Conservation (phyloP, 495 filamentous ascomycete genomes). For the Penicillium subrubescens region DNA sequence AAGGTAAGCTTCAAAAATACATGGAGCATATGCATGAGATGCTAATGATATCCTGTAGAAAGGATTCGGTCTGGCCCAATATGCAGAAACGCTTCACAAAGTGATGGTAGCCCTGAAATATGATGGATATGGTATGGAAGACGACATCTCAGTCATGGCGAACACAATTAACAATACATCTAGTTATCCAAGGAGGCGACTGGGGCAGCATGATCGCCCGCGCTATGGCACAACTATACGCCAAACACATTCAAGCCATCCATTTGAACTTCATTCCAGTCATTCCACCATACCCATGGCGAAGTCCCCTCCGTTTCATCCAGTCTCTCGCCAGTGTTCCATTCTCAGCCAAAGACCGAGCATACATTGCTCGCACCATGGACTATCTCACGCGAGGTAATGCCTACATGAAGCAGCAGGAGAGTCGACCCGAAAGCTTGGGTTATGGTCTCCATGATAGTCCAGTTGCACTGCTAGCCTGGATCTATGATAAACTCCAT, state of each 20-base stretch:
- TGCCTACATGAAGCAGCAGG: slow-evolving; percentile 49
- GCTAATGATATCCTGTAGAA: slow-evolving; percentile 24
- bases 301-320: slow-evolving; percentile 37
- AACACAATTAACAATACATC: slow-evolving; percentile 1
- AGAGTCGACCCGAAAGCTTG: slow-evolving; percentile 52
- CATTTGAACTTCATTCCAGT: slow-evolving; percentile 48
- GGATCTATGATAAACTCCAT: slow-evolving; percentile 59
- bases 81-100: slow-evolving; percentile 45
- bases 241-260: slow-evolving; percentile 42
- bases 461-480: slow-evolving; percentile 53
- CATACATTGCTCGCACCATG: slow-evolving; percentile 30
- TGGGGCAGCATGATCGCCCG: slow-evolving; percentile 51
- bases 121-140: slow-evolving; percentile 45
- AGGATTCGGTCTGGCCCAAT: slow-evolving; percentile 46
- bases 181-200: slow-evolving; percentile 54
- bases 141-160: neutral
- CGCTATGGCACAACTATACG: slow-evolving; percentile 42
- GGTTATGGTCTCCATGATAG: slow-evolving; percentile 53
- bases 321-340: slow-evolving; percentile 38
- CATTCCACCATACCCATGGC: slow-evolving; percentile 35
- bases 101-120: slow-evolving; percentile 49
- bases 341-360: slow-evolving; percentile 38
- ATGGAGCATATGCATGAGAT: neutral
- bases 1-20: slow-evolving; percentile 34
- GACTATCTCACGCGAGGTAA: slow-evolving; percentile 42